Percentiles rank a stretch among this genome's conserved stretches.
Conservation (phyloP, 495 filamentous ascomycete species). For the Cairneyella variabilis region DNA sequence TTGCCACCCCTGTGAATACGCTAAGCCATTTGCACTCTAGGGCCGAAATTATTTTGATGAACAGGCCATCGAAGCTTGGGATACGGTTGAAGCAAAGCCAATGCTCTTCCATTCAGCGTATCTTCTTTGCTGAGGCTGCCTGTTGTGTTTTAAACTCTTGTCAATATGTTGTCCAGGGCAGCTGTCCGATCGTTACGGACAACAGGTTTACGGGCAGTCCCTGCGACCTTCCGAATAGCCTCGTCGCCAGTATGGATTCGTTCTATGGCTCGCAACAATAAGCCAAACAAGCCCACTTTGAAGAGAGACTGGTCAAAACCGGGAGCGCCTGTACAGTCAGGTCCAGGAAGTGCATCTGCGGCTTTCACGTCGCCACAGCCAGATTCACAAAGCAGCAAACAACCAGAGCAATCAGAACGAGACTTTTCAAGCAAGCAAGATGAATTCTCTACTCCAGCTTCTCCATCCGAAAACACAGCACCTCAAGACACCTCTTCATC, state of each 20-base stretch:
- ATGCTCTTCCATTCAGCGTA: conserved; percentile 11
- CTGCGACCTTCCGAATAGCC: conserved; percentile 16
- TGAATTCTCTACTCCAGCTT: conserved; percentile 40
- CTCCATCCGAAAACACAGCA: conserved; percentile 35
- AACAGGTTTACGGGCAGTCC: conserved; percentile 12
- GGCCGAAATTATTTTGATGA: too few species aligned
- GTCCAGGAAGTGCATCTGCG: conserved; percentile 1
- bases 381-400: conserved; percentile 22
- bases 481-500: conserved; percentile 29
- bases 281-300: conserved; percentile 20
- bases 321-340: conserved; percentile 8
- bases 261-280: conserved; percentile 21
- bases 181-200: conserved; percentile 14
- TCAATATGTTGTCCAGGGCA: conserved; percentile 24
- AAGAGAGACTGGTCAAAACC: conserved; percentile 33
- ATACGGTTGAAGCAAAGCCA: too few species aligned
- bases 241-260: conserved; percentile 24
- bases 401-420: conserved; percentile 28
- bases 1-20: too few species aligned
- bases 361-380: conserved; percentile 8
- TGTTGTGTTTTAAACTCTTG: conserved; percentile 1
- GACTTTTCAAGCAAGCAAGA: conserved; percentile 40
- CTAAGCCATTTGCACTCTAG: too few species aligned
- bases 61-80: too few species aligned
- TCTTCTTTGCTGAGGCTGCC: conserved; percentile 27